These are phyloP conservation scores for Fragosphaeria purpurea DNA, from an alignment of 2,329 filamentous ascomycete genomes.

Conservation along the genomic window DNA sequence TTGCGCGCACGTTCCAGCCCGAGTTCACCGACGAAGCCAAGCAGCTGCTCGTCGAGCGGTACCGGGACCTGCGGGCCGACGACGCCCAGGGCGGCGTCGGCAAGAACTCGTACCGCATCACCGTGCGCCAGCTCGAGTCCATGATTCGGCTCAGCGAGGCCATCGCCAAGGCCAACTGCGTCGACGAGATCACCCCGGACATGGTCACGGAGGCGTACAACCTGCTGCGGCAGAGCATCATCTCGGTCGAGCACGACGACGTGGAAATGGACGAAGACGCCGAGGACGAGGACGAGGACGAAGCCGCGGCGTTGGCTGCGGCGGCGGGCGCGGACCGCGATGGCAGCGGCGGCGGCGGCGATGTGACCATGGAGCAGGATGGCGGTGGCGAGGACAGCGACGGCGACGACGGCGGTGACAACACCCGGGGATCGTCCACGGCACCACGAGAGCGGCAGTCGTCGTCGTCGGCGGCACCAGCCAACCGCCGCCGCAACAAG, in stretches of 20 bases:
- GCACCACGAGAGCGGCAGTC: neutral
- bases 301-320: conserved; percentile 4
- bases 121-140: conserved; percentile 88
- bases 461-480: neutral
- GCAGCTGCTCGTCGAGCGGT: conserved; percentile 75
- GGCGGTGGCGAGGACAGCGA: conserved; percentile 40
- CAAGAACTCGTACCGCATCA: conserved; percentile 93
- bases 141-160: conserved; percentile 93
- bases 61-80: conserved; percentile 89
- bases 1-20: conserved; percentile 87
- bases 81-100: conserved; percentile 91
- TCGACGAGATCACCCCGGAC: conserved; percentile 71
- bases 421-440: too few relatives aligned
- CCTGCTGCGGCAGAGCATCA: conserved; percentile 86
- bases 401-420: conserved; percentile 28
- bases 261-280: conserved; percentile 83
- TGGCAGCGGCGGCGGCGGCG: conserved; percentile 26
- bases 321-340: conserved; percentile 30
- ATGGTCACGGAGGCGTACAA: conserved; percentile 92
- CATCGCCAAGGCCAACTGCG: conserved; percentile 97
- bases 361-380: conserved; percentile 33
- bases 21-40: conserved; percentile 85
- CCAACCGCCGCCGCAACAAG: conserved; percentile 34
- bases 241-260: conserved; percentile 95
- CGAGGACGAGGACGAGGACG: conserved; percentile 58